Conservation (phyloP, 257 asterid genomes). For the Solanum rostratum region DNA sequence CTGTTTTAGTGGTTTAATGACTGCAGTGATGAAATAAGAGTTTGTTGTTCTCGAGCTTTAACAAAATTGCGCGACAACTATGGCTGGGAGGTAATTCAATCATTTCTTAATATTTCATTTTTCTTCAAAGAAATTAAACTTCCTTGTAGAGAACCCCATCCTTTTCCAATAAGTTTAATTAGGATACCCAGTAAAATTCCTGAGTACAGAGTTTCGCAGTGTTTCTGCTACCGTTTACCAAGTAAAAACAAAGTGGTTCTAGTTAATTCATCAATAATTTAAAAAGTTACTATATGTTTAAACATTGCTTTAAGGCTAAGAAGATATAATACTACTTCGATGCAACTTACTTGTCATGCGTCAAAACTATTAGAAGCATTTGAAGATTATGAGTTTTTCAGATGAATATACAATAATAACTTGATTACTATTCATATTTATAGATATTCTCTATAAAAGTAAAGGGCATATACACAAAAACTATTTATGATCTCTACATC, state of each 20-base stretch:
- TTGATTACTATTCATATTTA: too few species aligned
- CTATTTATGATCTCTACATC: too few species aligned
- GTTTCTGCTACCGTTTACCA: too few species aligned
- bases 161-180: too few species aligned
- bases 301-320: not conserved
- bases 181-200: too few species aligned
- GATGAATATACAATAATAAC: not conserved
- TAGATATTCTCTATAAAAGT: too few species aligned
- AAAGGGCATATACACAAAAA: too few species aligned
- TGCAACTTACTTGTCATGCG: not conserved
- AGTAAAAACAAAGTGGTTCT: too few species aligned
- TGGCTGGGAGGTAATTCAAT: slow-evolving; percentile 63
- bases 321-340: not conserved
- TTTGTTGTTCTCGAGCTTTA: slow-evolving; percentile 54
- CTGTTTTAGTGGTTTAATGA: slow-evolving; percentile 82
- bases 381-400: not conserved
- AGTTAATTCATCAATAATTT: too few species aligned
- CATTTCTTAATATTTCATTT: not conserved
- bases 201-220: too few species aligned
- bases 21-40: slow-evolving; percentile 56
- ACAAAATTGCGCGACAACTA: slow-evolving; percentile 37
- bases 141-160: not conserved
- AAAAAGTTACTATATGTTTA: not conserved
- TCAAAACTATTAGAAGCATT: not conserved
- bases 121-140: not conserved